Evolutionary conservation across 768 basidiomycete genomes (phyloP).

Genomic region (Paxillus ammoniavirescens): DNA sequence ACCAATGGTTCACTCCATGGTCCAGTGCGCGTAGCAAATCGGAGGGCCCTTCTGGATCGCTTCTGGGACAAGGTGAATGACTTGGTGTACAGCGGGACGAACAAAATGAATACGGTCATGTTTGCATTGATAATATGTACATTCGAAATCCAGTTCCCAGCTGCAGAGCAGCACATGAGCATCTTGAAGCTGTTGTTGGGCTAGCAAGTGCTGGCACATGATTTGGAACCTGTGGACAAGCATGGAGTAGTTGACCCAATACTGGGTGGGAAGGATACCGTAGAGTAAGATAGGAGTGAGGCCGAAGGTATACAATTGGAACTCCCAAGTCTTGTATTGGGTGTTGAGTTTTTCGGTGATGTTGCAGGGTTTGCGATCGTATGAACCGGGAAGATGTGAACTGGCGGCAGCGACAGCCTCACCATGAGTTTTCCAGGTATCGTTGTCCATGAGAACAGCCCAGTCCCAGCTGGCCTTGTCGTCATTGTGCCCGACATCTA

Average conservation of each 20-base stretch:
- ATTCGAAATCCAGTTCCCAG: constrained; percentile 31
- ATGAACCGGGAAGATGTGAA: constrained; percentile 13
- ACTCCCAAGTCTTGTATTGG: constrained; percentile 24
- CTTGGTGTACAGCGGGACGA: constrained; percentile 26
- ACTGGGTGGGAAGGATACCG: constrained; percentile 8
- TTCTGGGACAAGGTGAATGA: constrained; percentile 21
- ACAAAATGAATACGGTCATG: constrained; percentile 31
- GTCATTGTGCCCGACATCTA: constrained; percentile 17
- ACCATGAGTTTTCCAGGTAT: constrained; percentile 20
- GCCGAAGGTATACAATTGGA: constrained; percentile 14
- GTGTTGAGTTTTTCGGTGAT: constrained; percentile 18
- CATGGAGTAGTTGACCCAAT: constrained; percentile 20
- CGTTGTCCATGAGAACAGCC: constrained; percentile 21
- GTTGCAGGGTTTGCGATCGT: constrained; percentile 20
- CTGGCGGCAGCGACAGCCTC: constrained; percentile 10
- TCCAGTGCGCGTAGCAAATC: constrained; percentile 27
- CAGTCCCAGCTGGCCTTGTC: constrained; percentile 28
- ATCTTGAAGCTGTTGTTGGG: constrained; percentile 7
- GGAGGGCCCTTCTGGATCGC: not conserved
- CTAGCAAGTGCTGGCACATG: constrained; percentile 17
- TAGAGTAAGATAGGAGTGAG: constrained; percentile 18
- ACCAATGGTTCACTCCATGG: constrained; percentile 29
- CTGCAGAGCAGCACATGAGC: constrained; percentile 14
- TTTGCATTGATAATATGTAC: constrained; percentile 23
- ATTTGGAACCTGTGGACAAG: constrained; percentile 21